Evolutionary conservation across 2,329 filamentous ascomycete species (phyloP).

Genomic region (Xylaria sp.): DNA sequence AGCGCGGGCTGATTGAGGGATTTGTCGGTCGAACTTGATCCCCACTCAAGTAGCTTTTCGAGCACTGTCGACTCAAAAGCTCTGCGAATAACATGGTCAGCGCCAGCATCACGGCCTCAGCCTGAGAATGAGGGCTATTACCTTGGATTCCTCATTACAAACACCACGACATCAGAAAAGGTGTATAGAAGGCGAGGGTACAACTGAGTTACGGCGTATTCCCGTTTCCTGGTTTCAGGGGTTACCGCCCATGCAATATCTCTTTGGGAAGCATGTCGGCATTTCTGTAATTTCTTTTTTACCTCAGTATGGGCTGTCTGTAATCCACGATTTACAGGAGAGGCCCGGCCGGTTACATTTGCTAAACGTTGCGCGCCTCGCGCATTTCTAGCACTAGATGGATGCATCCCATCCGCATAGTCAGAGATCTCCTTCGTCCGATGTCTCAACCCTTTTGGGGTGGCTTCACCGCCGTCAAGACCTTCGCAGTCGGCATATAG

Average conservation of each 20-base stretch:
- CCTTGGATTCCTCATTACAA: neutral
- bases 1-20: too few species aligned
- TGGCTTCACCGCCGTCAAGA: too few species aligned
- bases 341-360: neutral
- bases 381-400: neutral
- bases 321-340: neutral
- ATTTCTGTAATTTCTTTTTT: neutral
- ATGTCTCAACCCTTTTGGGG: too few species aligned
- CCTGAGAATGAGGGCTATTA: neutral
- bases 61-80: neutral
- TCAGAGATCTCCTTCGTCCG: neutral
- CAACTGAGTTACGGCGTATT: too few species aligned
- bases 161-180: neutral
- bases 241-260: neutral
- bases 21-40: too few species aligned
- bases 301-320: neutral
- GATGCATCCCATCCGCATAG: neutral
- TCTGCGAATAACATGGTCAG: neutral
- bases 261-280: neutral
- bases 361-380: neutral
- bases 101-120: neutral
- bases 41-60: neutral
- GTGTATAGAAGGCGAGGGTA: too few species aligned
- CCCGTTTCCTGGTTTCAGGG: neutral
- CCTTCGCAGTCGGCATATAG: too few species aligned